phyloP scores from a whole-genome alignment of 352 stramenopile species.

The Pythium brassicae region DNA sequence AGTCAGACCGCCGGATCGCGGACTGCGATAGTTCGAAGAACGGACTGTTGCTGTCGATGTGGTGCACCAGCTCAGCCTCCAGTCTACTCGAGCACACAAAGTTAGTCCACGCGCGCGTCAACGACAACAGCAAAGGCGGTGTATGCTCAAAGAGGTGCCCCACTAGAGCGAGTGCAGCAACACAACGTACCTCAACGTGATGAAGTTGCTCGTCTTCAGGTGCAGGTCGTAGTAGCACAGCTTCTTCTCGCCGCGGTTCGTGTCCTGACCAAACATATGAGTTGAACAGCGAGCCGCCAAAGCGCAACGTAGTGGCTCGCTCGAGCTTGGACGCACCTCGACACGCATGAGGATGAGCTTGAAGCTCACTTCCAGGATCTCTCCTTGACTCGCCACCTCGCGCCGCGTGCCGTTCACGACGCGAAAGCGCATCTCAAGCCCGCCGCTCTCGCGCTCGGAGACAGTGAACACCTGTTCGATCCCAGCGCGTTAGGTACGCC shows the following conservation, averaged over 20 bases:
- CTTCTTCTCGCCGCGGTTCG: constrained; percentile 32
- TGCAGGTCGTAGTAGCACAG: constrained; percentile 64
- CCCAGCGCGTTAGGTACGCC: neutral
- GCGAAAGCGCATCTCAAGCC: constrained; percentile 51
- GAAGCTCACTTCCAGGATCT: constrained; percentile 55
- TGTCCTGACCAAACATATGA: constrained; percentile 17
- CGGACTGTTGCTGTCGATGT: constrained; percentile 34
- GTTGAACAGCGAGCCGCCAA: neutral
- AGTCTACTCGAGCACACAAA: constrained; percentile 20
- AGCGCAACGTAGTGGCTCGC: neutral
- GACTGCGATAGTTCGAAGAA: constrained; percentile 32
- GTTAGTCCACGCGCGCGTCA: neutral
- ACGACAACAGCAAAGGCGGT: too few species aligned
- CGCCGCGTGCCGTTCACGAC: constrained; percentile 49
- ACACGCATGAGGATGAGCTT: constrained; percentile 64
- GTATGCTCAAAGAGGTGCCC: too few species aligned
- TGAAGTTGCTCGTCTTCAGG: constrained; percentile 38
- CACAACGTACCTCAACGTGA: constrained; percentile 33
- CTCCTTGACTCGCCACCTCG: constrained; percentile 30
- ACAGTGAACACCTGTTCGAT: constrained; percentile 35
- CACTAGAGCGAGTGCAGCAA: too few species aligned
- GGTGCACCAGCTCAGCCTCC: constrained; percentile 47
- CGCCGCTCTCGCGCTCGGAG: constrained; percentile 17
- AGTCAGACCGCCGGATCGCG: constrained; percentile 36
- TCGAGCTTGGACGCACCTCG: constrained; percentile 22